Percentiles rank a stretch among this genome's conserved stretches.
Conservation (phyloP, 2,329 filamentous ascomycete species). For the Epichloe brachyelytri region DNA sequence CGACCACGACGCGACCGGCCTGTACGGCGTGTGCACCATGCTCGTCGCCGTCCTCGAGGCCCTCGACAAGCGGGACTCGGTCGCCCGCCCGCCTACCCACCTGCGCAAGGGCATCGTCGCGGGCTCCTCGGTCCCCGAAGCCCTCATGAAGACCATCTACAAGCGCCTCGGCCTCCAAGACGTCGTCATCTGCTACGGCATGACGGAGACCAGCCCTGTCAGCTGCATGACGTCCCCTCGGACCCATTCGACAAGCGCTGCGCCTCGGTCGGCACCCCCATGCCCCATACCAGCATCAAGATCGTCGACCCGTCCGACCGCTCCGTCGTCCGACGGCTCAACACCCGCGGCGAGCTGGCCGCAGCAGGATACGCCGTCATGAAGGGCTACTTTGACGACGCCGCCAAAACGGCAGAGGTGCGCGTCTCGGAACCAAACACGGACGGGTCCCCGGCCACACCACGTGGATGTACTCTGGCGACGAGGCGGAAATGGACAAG, state of each 20-base stretch:
- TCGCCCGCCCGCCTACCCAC: conserved; percentile 11
- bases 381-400: conserved; percentile 80
- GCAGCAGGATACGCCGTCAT: conserved; percentile 79
- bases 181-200: conserved; percentile 88
- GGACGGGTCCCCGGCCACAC: conserved; percentile 20
- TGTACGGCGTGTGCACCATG: conserved; percentile 94
- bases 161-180: conserved; percentile 62
- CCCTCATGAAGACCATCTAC: conserved; percentile 68
- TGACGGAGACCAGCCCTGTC: conserved; percentile 81
- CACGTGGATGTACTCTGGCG: conserved; percentile 84
- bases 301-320: conserved; percentile 59
- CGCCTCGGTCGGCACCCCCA: conserved; percentile 61
- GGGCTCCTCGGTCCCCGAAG: conserved; percentile 70
- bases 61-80: conserved; percentile 34
- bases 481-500: conserved; percentile 75
- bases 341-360: conserved; percentile 66
- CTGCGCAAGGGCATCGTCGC: conserved; percentile 86
- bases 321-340: conserved; percentile 49
- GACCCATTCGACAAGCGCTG: conserved; percentile 65
- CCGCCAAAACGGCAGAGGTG: conserved; percentile 54
- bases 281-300: conserved; percentile 70
- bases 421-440: conserved; percentile 33
- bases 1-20: conserved; percentile 42
- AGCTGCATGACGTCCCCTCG: conserved; percentile 64
- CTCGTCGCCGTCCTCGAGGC: conserved; percentile 77